Evolutionary conservation across 306 rosid genomes (phyloP).

Genomic region (Styphnolobium japonicum): DNA sequence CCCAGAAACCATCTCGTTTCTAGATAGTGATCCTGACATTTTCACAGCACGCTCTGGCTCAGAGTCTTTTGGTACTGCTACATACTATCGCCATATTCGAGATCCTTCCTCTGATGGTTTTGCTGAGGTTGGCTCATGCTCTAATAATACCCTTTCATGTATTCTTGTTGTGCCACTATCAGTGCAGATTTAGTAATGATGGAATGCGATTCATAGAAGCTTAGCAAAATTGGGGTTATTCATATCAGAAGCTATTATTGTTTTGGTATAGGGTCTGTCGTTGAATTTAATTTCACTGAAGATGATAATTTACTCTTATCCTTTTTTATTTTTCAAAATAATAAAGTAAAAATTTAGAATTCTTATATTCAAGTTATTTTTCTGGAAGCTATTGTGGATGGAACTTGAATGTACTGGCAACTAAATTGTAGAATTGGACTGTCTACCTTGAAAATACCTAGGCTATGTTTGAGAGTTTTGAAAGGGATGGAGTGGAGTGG

Average conservation of each 20-base stretch:
- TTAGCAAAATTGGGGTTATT: background rate
- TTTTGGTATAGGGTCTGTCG: background rate
- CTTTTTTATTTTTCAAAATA: background rate
- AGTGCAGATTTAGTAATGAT: background rate
- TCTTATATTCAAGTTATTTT: background rate
- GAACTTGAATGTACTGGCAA: background rate
- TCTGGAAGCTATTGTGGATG: background rate
- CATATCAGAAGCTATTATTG: background rate
- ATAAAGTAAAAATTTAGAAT: background rate
- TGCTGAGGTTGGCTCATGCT: conserved; percentile 59
- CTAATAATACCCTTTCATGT: background rate
- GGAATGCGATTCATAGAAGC: background rate
- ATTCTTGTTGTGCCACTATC: background rate
- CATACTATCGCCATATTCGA: conserved; percentile 59
- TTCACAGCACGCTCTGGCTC: conserved; percentile 38
- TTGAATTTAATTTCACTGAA: background rate
- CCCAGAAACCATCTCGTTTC: conserved; percentile 54
- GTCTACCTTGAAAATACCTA: background rate
- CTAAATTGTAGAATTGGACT: background rate
- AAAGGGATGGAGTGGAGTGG: too few relatives aligned
- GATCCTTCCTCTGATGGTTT: conserved; percentile 69
- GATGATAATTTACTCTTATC: background rate
- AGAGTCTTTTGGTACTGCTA: conserved; percentile 42
- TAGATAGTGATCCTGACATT: conserved; percentile 63
- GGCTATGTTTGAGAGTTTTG: too few relatives aligned